Evolutionary conservation across 306 rosid genomes (phyloP), one percentile per base, ranked within the genome.

Genomic region (Abrus precatorius): DNA sequence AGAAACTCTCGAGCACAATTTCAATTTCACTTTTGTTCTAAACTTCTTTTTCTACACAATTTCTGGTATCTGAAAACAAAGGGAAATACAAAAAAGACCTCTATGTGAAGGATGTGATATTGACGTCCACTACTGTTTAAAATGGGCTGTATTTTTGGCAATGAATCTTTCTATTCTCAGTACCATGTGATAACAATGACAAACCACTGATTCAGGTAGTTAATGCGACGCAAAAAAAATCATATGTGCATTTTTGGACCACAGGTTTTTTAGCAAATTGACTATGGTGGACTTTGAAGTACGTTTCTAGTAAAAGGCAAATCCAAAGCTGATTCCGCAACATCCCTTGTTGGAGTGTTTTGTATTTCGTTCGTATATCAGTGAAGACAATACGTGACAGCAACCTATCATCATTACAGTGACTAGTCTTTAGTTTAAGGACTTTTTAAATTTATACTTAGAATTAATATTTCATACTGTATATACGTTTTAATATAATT

Each of bases 1-100:
- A 9, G 80, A 78, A 56, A 50, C 55, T 78, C 60, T 65, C 54
- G 38, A 64, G 48, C 20, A 43, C 62, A 68, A 68, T 44, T 5
- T 0, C 76, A 30, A 66, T 60, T 48, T 56, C 65, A 36, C n/a
- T 1, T 69, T 9, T 55, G 52, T 33, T 62, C 14, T 50, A 5
- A 75, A 36, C 49, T 72, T 56, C 11, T 53, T 54, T 41, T 6
- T 47, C 20, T 20, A 20, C 20, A 20, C 20, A 20, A 20, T 20
- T 20, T 20, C 36, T 38, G 5, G 30, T 41, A 27, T 30, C 63
- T 9, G 64, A 53, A 72, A 33, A 38, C 12, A 32, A 50, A 49
- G 13, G 29, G 8, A 32, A 30, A 12, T 8, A 27, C 9, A 3
- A 9, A 27, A 11, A 6, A 20, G 50, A 3, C 33, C 49, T 10